Evolutionary conservation across 345 rosid genomes (phyloP).

Genomic region (Conringia planisiliqua): DNA sequence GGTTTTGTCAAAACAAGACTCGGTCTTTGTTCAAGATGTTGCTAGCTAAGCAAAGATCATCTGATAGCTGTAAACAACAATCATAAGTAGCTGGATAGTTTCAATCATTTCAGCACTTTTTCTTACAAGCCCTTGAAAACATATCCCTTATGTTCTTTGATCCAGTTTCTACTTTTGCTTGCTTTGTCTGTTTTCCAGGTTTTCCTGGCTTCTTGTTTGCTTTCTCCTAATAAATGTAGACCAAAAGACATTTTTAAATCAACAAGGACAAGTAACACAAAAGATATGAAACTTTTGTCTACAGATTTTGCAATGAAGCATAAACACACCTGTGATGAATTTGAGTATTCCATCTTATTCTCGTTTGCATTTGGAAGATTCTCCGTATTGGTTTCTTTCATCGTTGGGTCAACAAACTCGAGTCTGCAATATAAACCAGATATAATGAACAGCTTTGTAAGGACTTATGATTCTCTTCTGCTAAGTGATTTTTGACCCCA

Average conservation of each 20-base stretch:
- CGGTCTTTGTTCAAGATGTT: not conserved
- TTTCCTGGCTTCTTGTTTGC: conserved; percentile 43
- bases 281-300: not conserved
- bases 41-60: not conserved
- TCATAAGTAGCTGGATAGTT: not conserved
- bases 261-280: not conserved
- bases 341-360: conserved; percentile 33
- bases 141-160: conserved; percentile 78
- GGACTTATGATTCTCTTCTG: not conserved
- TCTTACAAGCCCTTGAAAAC: conserved; percentile 75
- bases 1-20: not conserved
- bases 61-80: not conserved
- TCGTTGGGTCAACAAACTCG: conserved; percentile 38
- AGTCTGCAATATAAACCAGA: conserved; percentile 43
- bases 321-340: conserved; percentile 46
- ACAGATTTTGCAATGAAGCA: not conserved
- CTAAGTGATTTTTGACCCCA: not conserved
- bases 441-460: not conserved
- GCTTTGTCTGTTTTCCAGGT: conserved; percentile 56
- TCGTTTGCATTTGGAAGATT: conserved; percentile 27
- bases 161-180: conserved; percentile 67
- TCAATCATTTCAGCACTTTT: conserved; percentile 29
- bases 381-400: conserved; percentile 37
- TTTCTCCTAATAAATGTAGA: conserved; percentile 43
- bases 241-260: not conserved